Conservation (phyloP, 2,329 filamentous ascomycete species). For the Penicillium occitanis region DNA sequence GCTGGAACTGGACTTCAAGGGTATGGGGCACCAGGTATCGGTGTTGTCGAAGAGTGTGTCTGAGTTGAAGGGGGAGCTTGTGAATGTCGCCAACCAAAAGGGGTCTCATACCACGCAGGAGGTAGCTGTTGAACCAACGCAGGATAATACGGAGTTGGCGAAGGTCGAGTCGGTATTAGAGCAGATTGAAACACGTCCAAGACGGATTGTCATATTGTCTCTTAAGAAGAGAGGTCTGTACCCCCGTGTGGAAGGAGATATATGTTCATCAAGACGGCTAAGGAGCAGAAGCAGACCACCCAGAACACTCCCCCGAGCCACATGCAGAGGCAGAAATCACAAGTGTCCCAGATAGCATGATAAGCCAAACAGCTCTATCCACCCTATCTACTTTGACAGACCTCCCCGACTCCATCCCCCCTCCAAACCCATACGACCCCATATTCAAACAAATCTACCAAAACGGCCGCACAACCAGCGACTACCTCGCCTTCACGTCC, state of each 20-base stretch:
- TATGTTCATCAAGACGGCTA: not conserved
- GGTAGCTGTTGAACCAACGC: not conserved
- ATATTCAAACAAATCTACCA: slow-evolving; percentile 27
- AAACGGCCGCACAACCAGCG: slow-evolving; percentile 24
- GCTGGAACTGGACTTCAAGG: slow-evolving; percentile 3
- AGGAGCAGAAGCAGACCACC: not conserved
- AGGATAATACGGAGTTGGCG: not conserved
- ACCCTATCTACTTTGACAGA: not conserved
- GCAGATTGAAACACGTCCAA: not conserved
- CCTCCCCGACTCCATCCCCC: not conserved
- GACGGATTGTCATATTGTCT: slow-evolving; percentile 2
- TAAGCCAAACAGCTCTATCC: not conserved
- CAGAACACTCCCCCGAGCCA: not conserved
- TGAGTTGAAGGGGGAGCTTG: slow-evolving; percentile 3
- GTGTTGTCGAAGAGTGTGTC: slow-evolving; percentile 9
- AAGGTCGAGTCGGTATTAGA: not conserved
- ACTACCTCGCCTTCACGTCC: slow-evolving; percentile 31
- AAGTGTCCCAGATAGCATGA: not conserved
- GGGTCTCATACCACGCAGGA: not conserved
- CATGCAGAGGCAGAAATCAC: not conserved
- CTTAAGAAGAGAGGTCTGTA: slow-evolving; percentile 3
- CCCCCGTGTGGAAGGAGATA: too few relatives aligned
- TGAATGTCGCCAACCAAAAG: not conserved
- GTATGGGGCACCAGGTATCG: slow-evolving; percentile 5
- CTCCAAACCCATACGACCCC: not conserved